Conservation (phyloP, 352 stramenopile genomes). For the Pythium vanterpoolii region DNA sequence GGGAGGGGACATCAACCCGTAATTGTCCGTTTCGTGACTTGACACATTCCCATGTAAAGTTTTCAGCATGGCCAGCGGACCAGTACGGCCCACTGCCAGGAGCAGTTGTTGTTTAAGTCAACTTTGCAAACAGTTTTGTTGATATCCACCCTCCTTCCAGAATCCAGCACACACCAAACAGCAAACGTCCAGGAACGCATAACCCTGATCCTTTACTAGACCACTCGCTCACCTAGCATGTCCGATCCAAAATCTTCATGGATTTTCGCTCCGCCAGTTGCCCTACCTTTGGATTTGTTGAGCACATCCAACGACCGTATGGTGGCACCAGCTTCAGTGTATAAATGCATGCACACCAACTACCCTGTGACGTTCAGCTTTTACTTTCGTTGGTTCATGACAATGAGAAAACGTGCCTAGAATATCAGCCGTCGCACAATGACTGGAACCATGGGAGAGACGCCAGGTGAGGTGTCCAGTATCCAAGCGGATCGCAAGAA, state of each 20-base stretch:
- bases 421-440: no score
- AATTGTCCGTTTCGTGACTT: conserved; percentile 5
- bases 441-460: no score
- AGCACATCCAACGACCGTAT: neutral
- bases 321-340: neutral
- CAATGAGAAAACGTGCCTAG: no score
- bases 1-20: neutral
- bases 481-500: no score
- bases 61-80: neutral
- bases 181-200: neutral
- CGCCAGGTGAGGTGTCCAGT: no score
- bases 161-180: neutral
- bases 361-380: neutral
- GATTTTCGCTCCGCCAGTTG: neutral
- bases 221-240: no score
- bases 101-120: neutral
- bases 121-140: neutral
- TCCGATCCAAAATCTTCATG: neutral
- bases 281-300: neutral
- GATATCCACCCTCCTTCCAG: neutral
- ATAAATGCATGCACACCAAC: neutral
- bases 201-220: neutral
- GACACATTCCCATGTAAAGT: neutral
- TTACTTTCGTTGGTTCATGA: neutral
- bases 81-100: neutral